phyloP scores from a whole-genome alignment of 495 filamentous ascomycete genomes.

The Penicillium bovifimosum region DNA sequence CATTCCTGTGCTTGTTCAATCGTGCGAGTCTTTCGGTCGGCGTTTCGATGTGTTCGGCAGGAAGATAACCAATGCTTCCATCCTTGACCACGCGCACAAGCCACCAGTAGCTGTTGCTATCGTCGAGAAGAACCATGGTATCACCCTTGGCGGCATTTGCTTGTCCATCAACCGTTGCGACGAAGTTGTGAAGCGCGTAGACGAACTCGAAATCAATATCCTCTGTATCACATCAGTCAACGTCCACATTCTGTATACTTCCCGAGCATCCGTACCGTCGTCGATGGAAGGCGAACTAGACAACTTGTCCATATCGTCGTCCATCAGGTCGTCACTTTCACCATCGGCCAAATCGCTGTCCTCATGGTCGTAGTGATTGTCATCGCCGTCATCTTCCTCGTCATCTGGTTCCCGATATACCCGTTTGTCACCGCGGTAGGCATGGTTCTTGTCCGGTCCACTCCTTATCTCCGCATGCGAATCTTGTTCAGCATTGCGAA shows the following conservation, averaged over 20 bases:
- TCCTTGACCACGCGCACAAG: constrained; percentile 95
- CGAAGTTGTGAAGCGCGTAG: constrained; percentile 95
- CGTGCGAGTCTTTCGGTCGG: constrained; percentile 90
- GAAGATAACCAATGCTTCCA: constrained; percentile 93
- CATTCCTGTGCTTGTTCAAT: constrained; percentile 96
- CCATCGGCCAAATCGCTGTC: constrained; percentile 65
- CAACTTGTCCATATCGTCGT: constrained; percentile 94
- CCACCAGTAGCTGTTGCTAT: constrained; percentile 99
- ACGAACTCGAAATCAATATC: constrained; percentile 99
- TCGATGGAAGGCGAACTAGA: constrained; percentile 97
- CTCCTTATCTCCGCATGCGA: constrained; percentile 57
- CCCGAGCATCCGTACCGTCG: constrained; percentile 71
- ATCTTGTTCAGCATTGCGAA: constrained; percentile 75
- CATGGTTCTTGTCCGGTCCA: constrained; percentile 45
- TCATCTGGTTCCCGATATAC: constrained; percentile 39
- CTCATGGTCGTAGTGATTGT: constrained; percentile 48
- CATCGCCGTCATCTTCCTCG: constrained; percentile 31
- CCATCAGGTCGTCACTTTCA: constrained; percentile 70
- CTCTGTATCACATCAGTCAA: constrained; percentile 72
- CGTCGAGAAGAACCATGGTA: constrained; percentile 99
- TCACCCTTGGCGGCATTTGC: constrained; percentile 98
- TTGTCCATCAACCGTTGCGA: constrained; percentile 95
- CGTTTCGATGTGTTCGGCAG: constrained; percentile 97
- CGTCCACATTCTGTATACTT: background rate
- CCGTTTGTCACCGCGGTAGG: constrained; percentile 44